Evolutionary conservation across 306 rosid genomes (phyloP), one percentile per base, ranked within the genome.

Genomic region (Vigna nakashimae): DNA sequence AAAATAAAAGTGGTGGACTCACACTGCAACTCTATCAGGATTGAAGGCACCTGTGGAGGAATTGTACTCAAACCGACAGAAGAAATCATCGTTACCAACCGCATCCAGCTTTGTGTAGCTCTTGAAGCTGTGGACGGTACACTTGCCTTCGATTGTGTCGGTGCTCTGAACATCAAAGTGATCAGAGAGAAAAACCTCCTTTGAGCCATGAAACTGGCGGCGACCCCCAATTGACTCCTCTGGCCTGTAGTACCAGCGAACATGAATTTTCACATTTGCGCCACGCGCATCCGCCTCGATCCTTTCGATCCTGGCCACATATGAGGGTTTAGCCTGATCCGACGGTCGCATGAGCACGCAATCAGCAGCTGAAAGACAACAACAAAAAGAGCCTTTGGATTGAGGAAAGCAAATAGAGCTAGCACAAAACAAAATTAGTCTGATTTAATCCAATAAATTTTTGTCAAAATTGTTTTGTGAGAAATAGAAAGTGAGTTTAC

Each of bases 181-280:
- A 76, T 96, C 99, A 60, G 99, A 96, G 52, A 92, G 97, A 57
- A 96, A 96, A 6, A 96, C 88, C 86, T 96, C 99, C 79, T 96
- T 96, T 0, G 98, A 92, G 22, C 99, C 98, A 40, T 96, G 99
- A 64, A 96, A 96, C 90, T 96, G 99, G 20, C 99, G 85, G 66
- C 99, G 98, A 55, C 99, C 99, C 3, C 99, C 99, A 24, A 96
- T 88, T 0, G 99, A 96, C 85, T 96, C 99, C 90, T 96, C 99
- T 71, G 99, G 99, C 77, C 99, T 91, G 69, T 96, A 96, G 63
- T 96, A 96, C 99, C 99, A 96, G n/a, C 94, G 92, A 2, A 92
- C 96, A 14, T 91, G 87, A 32, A 92, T 73, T 89, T 91, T 96
- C 50, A 92, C 99, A 87, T 92, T 96, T 10, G 90, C 85, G n/a